These are phyloP conservation scores for Trichoderma atroviride DNA, from an alignment of 2,329 filamentous ascomycete genomes.

Conservation along the genomic window DNA sequence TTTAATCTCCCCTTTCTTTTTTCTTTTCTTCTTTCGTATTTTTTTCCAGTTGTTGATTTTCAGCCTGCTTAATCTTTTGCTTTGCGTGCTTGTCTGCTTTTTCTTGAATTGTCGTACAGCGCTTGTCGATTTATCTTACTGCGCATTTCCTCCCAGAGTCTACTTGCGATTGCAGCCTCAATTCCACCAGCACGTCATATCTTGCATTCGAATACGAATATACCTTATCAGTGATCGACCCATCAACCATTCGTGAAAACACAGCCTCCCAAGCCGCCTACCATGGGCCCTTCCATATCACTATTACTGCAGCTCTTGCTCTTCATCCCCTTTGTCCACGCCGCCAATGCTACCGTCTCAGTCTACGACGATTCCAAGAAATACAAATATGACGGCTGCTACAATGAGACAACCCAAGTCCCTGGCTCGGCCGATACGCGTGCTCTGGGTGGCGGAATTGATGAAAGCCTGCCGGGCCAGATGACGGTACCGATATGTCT, in stretches of 20 bases:
- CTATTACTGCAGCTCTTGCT: conserved; percentile 19
- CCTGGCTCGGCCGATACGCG: conserved; percentile 45
- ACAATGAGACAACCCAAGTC: conserved; percentile 57
- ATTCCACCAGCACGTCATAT: not conserved
- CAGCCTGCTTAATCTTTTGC: not conserved
- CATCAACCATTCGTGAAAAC: not conserved
- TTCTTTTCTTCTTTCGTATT: not conserved
- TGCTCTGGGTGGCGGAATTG: conserved; percentile 50
- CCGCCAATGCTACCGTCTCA: conserved; percentile 30
- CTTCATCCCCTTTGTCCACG: conserved; percentile 28
- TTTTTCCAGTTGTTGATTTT: not conserved
- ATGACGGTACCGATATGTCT: conserved; percentile 59
- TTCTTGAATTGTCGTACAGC: not conserved
- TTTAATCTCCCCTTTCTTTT: not conserved
- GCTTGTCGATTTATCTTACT: not conserved
- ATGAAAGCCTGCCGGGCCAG: conserved; percentile 44
- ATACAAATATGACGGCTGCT: conserved; percentile 57
- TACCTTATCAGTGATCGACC: not conserved
- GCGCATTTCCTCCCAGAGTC: not conserved
- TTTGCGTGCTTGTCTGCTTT: not conserved
- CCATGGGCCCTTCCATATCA: not conserved
- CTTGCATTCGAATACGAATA: not conserved
- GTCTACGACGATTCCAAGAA: conserved; percentile 42
- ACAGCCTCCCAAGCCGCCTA: not conserved
- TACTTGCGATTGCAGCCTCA: not conserved